Base-by-base conservation (phyloP, 176 grass and related monocot genomes). In the Oryza punctata region DNA sequence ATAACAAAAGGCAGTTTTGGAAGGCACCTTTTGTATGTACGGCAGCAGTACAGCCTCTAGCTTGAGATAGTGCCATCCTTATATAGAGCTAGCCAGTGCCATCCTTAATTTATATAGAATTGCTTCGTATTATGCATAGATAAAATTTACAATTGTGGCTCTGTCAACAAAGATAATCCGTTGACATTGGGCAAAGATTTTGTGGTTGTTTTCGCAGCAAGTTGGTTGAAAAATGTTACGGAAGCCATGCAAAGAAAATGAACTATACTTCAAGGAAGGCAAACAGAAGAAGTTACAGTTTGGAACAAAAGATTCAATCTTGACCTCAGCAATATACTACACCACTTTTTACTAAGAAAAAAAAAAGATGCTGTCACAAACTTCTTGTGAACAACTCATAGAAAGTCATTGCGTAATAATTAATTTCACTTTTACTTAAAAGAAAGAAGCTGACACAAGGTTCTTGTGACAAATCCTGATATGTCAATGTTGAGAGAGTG, bases 121-220 rank as follows among this genome's bases (percentile, higher is more conserved):
- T 3, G 1, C 12, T 78, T 72, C 19, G 0, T 24, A 72, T 63
- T 2, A 63, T 25, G 2, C 21, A 64, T 40, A 38, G 38, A 74
- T 10, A 65, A 71, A 44, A 26, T 2, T 1, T 29, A 26, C n/a
- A 65, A 57, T 63, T 70, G 35, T 5, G 16, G n/a, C 9, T 10
- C 67, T 78, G 60, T 90, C 88, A 73, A 63, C 19, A 61, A 0
- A 82, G 78, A 86, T 90, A 86, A 69, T 83, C 74, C 15, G 46
- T 79, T 79, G 84, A 79, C 63, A 75, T 1, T 23, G 2, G 19
- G 19, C 12, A 68, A 29, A 90, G 47, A 83, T 75, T 79, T 83
- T 69, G 73, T 74, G 80, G 79, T 83, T 69, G 47, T 86, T 79
- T 79, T 13, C 49, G 64, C 19, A 61, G 33, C 84, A 87, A 83